These are phyloP conservation scores for Diaporthe helianthi DNA, from an alignment of 2,329 filamentous ascomycete genomes.

Conservation along the genomic window DNA sequence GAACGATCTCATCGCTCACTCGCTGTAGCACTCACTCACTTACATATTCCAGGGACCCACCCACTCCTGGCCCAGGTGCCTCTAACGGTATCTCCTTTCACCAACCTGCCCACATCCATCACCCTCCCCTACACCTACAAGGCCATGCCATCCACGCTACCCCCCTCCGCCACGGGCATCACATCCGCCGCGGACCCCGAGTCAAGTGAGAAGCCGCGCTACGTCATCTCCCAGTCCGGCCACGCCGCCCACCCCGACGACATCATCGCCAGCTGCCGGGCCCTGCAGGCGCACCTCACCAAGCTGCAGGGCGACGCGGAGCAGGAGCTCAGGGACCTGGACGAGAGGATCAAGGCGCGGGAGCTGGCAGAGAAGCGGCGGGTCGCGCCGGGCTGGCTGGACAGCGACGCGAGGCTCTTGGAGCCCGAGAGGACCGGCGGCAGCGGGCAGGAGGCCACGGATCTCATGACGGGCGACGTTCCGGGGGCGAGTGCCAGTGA, in stretches of 20 bases:
- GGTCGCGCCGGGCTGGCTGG: constrained; percentile 81
- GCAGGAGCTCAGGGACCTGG: constrained; percentile 71
- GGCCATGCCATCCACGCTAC: constrained; percentile 84
- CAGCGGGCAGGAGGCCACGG: constrained; percentile 45
- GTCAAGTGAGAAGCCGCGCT: constrained; percentile 63
- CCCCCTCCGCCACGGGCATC: constrained; percentile 70
- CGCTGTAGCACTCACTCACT: constrained; percentile 35
- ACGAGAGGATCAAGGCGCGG: constrained; percentile 67
- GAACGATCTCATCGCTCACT: background rate
- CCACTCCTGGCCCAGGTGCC: constrained; percentile 91
- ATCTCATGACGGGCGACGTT: constrained; percentile 41
- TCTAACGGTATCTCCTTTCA: constrained; percentile 91
- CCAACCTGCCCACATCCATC: constrained; percentile 86
- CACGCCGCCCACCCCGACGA: constrained; percentile 87
- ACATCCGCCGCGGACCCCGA: constrained; percentile 46
- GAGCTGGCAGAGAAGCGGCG: constrained; percentile 82
- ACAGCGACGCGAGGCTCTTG: constrained; percentile 73
- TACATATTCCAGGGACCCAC: constrained; percentile 69
- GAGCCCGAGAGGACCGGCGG: constrained; percentile 66
- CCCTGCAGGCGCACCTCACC: constrained; percentile 77
- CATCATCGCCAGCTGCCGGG: constrained; percentile 81
- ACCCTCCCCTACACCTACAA: constrained; percentile 97
- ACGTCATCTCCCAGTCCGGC: constrained; percentile 79
- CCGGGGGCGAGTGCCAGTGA: constrained; percentile 53
- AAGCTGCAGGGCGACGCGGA: constrained; percentile 73